Conservation (phyloP, 345 rosid genomes). For the Eucalyptus pauciflora region DNA sequence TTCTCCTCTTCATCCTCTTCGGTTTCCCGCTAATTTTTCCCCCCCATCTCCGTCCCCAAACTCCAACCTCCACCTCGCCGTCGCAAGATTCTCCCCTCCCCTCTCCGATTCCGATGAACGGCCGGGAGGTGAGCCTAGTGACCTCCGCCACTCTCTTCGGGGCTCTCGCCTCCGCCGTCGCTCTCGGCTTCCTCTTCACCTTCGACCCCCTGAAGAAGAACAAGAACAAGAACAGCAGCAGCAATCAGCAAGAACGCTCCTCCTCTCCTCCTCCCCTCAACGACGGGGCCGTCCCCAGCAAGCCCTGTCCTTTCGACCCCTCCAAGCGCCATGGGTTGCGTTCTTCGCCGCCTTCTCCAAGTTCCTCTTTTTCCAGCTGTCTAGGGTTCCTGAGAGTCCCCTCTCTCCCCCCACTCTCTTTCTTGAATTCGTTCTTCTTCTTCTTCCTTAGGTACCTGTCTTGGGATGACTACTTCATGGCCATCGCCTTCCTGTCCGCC, state of each 20-base stretch:
- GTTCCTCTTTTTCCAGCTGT: background rate
- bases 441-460: slow-evolving; percentile 43
- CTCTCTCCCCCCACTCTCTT: background rate
- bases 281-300: slow-evolving; percentile 21
- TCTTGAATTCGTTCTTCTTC: background rate
- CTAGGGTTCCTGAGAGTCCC: background rate
- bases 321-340: slow-evolving; percentile 76
- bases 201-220: background rate
- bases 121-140: slow-evolving; percentile 47
- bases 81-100: background rate
- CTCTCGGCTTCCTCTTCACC: slow-evolving; percentile 31
- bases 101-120: slow-evolving; percentile 21
- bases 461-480: slow-evolving; percentile 98
- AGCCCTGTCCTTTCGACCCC: slow-evolving; percentile 56
- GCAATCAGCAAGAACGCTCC: background rate
- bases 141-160: slow-evolving; percentile 58
- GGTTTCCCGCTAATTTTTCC: background rate
- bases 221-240: background rate
- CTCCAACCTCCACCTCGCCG: background rate
- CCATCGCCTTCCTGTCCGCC: slow-evolving; percentile 75
- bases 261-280: slow-evolving; percentile 1
- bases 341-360: background rate
- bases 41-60: background rate
- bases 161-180: slow-evolving; percentile 54
- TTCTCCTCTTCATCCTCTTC: background rate